A percentile compares a stretch with the other conserved stretches of the same genome.
phyloP scores from a whole-genome alignment of 75 land plant species.

The Cupressus sempervirens region DNA sequence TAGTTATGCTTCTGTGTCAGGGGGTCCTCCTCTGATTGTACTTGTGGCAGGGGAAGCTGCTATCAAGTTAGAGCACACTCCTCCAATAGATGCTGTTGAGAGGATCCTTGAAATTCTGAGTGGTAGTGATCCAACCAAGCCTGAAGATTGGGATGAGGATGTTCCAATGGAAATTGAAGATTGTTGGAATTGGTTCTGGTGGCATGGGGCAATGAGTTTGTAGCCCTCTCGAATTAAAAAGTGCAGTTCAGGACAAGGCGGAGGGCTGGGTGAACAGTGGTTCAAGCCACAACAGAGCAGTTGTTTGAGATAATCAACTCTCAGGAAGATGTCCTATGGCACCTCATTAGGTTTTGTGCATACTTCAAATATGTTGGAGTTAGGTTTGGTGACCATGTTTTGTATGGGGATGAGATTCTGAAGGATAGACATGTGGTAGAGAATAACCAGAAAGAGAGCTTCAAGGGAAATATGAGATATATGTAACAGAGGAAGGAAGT shows the following conservation, averaged over 20 bases:
- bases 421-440: no score
- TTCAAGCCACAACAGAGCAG: constrained; percentile 31
- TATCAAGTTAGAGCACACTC: constrained; percentile 60
- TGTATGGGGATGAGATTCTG: constrained; percentile 47
- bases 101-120: constrained; percentile 62
- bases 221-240: constrained; percentile 35
- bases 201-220: constrained; percentile 50
- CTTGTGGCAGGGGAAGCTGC: constrained; percentile 98
- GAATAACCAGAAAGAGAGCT: no score
- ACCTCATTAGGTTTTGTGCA: constrained; percentile 41
- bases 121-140: no score
- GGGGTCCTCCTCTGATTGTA: constrained; percentile 87
- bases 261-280: constrained; percentile 37
- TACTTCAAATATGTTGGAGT: constrained; percentile 48
- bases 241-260: constrained; percentile 41
- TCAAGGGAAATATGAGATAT: no score
- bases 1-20: constrained; percentile 88
- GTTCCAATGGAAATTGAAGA: constrained; percentile 18
- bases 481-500: no score
- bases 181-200: constrained; percentile 43
- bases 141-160: no score
- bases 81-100: constrained; percentile 60
- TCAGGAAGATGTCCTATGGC: constrained; percentile 46
- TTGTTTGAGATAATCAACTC: constrained; percentile 44
- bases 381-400: constrained; percentile 36